Evolutionary conservation across 331 rosid genomes (phyloP), one percentile per base, ranked within the genome.

Genomic region (Malus hybrid): DNA sequence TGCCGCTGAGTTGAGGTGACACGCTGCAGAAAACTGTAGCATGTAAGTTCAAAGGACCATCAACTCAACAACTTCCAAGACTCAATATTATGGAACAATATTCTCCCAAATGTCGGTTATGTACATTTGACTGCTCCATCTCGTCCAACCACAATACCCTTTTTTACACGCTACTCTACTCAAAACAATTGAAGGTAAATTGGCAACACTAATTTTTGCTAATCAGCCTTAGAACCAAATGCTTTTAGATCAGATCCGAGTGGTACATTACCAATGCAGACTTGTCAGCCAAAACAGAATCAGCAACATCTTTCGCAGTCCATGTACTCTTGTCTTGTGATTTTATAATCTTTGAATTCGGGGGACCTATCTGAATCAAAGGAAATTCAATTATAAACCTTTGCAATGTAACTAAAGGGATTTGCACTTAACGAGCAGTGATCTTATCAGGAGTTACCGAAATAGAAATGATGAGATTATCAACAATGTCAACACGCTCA

Each of bases 241-340:
- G 50, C 19, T 59, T 18, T 36, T 10, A 73, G 65, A 13, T n/a
- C 44, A 75, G 32, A 50, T 73, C 60, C 54, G 16, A 44, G 70
- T 3, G 48, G 65, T 65, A n/a, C 50, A 62, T 80, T 95, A 95
- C 99, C 97, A 95, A 70, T 46, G 99, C 92, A 52, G 97, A 86
- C 82, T 93, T 95, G 76, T 92, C 97, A 33, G 99, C 84, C 85
- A 95, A 88, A 76, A 92, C 99, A 70, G 97, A 95, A 81, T 95
- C 97, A 73, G 97, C 96, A 74, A 95, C 99, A 59, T 85, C 91
- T 78, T 92, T 95, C 29, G 97, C 96, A 69, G 83, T 81, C 99
- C 99, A 95, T 75, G 83, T 78, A 78, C 86, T 95, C 89, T 90
- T 95, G 81, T 95, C 97, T 60, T 36, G 83, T 32, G 93, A 78